Evolutionary conservation across 2,329 filamentous ascomycete species (phyloP), one percentile per base, ranked within the genome.

Genomic region (Alternaria arborescens): DNA sequence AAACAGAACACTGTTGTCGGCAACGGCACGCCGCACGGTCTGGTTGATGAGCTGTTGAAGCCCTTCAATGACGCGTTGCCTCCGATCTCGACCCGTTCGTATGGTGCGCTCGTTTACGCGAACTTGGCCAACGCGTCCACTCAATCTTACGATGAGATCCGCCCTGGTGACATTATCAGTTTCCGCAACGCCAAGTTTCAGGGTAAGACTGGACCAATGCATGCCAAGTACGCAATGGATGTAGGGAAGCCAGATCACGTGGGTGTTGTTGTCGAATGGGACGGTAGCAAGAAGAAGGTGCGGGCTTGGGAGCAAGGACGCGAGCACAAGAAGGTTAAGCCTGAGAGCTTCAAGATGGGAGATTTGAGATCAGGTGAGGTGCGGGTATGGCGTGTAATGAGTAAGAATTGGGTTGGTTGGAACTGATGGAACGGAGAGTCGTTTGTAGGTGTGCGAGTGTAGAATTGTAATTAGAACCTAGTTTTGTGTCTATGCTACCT

Each of bases 211-310:
- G 95, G 95, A 1, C 87, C 93, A 5, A 94, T 99, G 91, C 94
- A 98, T 76, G 91, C 92, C 67, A 98, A 97, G 78, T 99, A 99
- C 78, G 89, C 85, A 50, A 83, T 88, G 53, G 95, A 99, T 69
- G 92, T 97, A 1, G 94, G 93, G 66, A 95, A 92, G 76, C 92
- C 87, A 10, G 86, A 94, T 65, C 95, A 99, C 73, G 94, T 98
- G 0, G 95, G 87, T 2, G 83, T 99, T 3, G 94, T 99, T 4
- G 87, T 93, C 10, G 95, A 99, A 78, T 99, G 95, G 95, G 95
- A 99, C 78, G 95, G 95, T 3, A 97, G 93, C 41, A 97, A 97
- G 87, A 97, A 97, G 86, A 97, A 98, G 85, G 90, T 99, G 26
- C 84, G 94, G 28, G 94, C 90, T 2, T 98, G 93, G 92, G 95